Conservation (phyloP, 352 stramenopile species). For the Thalassiosira mediterranea region DNA sequence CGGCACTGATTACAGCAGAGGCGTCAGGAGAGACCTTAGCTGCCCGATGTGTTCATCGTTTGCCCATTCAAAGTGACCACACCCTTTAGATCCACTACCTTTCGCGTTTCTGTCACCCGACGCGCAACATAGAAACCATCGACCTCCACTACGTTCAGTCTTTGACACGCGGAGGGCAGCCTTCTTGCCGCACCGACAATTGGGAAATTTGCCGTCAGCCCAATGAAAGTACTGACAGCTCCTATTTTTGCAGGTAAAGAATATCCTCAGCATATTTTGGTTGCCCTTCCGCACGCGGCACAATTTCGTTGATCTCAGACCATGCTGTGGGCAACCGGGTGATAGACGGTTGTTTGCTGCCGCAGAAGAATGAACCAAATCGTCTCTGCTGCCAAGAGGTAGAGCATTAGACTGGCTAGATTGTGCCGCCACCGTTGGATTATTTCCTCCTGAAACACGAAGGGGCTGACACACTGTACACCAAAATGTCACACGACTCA, state of each 20-base stretch:
- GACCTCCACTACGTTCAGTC: conserved; percentile 54
- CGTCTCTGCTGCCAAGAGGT: conserved; percentile 4
- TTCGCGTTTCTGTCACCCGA: conserved; percentile 22
- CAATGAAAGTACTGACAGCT: conserved; percentile 63
- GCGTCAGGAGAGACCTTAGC: conserved; percentile 35
- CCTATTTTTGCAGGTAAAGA: conserved; percentile 52
- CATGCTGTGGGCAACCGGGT: conserved; percentile 60
- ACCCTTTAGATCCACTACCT: conserved; percentile 27
- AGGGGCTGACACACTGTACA: conserved; percentile 58
- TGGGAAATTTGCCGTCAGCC: conserved; percentile 57
- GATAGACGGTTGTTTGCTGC: neutral
- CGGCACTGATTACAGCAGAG: conserved; percentile 34
- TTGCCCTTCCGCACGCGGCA: conserved; percentile 46
- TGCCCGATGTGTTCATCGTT: conserved; percentile 37
- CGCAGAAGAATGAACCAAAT: too few relatives aligned
- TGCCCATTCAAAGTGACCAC: conserved; percentile 59
- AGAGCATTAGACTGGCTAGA: conserved; percentile 2
- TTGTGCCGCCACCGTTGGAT: neutral
- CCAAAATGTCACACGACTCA: conserved; percentile 69
- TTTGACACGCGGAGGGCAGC: conserved; percentile 53
- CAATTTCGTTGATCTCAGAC: conserved; percentile 36
- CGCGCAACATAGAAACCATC: conserved; percentile 66
- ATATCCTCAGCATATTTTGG: conserved; percentile 53
- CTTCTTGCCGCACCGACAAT: conserved; percentile 46
- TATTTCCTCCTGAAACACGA: conserved; percentile 1